Base-by-base conservation (phyloP, 2,329 filamentous ascomycete genomes). In the Metarhizium album region DNA sequence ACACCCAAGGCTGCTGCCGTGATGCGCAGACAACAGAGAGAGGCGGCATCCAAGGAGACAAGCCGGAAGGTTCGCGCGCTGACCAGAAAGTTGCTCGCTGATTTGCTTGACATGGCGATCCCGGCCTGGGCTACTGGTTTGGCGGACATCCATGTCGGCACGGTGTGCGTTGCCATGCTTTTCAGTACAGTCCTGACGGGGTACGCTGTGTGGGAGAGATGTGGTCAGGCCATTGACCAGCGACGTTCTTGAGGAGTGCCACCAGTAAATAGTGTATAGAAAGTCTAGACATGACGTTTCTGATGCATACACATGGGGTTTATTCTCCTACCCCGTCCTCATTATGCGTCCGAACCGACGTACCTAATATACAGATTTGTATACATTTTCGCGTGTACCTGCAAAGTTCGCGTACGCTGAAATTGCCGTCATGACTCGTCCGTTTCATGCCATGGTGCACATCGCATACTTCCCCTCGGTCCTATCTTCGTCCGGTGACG, bases 51-150 rank as follows among this genome's bases (percentile, higher is more conserved):
- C 33, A 60, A 53, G 42, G 61, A 67, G 46, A 54, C 65, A 11
- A 56, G 57, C 40, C 58, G 52, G 11, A 60, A 67, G 51, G 60
- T 66, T 1, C 57, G 50, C 20, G 62, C 58, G 1, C 60, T 82
- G 2, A 57, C 68, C 27, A 73, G 76, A 14, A 70, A 72, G 47
- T 62, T 84, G 5, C 53, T 80, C 1, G 72, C 79, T 1, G 80
- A 86, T 59, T 57, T 67, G 6, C 72, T 84, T 47, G 85, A 89
- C 61, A 61, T 86, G 45, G 59, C 82, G 3, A 69, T 86, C 31
- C 85, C 86, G 0, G 78, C 78, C 0, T 68, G 70, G 5, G 68
- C 76, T 1, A 65, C 86, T 14, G 81, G 81, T 0, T 86, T 83
- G 83, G 65, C 83, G 24, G 63, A 70, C 0, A 67, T 75, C 1